Evolutionary conservation across 306 rosid species (phyloP), one percentile per base, ranked within the genome.

Genomic region (Cucumis cinereus): DNA sequence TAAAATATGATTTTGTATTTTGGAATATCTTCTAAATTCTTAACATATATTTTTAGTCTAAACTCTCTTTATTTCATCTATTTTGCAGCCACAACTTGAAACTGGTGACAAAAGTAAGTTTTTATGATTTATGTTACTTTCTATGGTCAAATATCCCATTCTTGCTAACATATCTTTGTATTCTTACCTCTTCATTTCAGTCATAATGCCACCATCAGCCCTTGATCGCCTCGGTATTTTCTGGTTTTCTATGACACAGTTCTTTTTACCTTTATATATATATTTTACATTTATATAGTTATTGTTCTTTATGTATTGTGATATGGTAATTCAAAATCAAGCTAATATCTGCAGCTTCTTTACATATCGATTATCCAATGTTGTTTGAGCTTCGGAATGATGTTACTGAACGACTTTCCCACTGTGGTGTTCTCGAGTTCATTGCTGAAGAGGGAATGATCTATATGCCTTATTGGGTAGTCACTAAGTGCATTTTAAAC

Each of bases 371-470:
- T 89, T 95, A 92, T 78, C 99, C 98, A 15, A 95, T 95, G 99
- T 78, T 95, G 88, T 95, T 92, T 86, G 97, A 92, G 83, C 92
- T 95, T 61, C 97, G 85, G 59, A 92, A 95, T 80, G 92, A 81
- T 75, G 77, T 82, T 67, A 83, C 82, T 47, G 93, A 86, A 58
- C 81, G 96, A 79, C 90, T 90, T 78, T 94, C 98, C 68, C 98
- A 94, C 77, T 94, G 98, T 84, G 98, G 98, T 33, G 98, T 94
- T 54, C 85, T 94, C 75, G 98, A 94, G 81, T 94, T 94, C 81
- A 89, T 94, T 85, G 98, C 98, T 23, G 98, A 94, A 84, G 97
- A 94, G 86, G 98, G 98, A 87, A 94, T 91, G 97, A 89, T 94
- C 76, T 91, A 94, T 79, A 91, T 94, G 97, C 98, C 98, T 28